Conservation (phyloP, 2,329 filamentous ascomycete species). For the Claviceps paspali region DNA sequence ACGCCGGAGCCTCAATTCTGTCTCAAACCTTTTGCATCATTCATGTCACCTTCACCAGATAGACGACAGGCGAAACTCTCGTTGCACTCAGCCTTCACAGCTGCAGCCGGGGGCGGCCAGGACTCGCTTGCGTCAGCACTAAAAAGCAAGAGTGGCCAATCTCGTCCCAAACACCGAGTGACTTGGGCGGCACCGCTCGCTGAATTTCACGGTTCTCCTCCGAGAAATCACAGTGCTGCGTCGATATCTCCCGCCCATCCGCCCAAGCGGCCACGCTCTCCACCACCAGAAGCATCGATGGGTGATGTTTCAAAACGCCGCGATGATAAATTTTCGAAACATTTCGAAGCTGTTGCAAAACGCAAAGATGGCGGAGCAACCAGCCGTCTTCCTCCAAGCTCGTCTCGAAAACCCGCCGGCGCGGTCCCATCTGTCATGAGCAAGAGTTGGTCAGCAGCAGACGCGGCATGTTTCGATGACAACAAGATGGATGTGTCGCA, state of each 20-base stretch:
- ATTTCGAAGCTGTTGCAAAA: conserved; percentile 30
- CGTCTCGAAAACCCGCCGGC: conserved; percentile 17
- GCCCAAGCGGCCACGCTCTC: conserved; percentile 20
- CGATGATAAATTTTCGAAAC: conserved; percentile 27
- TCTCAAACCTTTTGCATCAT: conserved; percentile 36
- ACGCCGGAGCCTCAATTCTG: conserved; percentile 33
- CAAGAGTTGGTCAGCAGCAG: conserved; percentile 12
- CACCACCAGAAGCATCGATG: conserved; percentile 25
- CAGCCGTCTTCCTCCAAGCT: conserved; percentile 24
- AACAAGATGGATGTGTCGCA: not conserved
- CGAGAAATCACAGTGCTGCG: not conserved
- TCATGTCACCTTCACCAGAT: conserved; percentile 34
- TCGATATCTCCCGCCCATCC: not conserved
- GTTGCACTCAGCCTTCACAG: not conserved
- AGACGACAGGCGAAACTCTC: conserved; percentile 7
- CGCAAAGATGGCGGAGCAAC: conserved; percentile 17
- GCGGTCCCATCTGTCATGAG: conserved; percentile 14
- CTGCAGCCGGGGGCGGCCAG: not conserved
- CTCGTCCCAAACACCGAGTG: not conserved
- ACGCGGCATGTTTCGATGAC: conserved; percentile 6
- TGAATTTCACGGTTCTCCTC: not conserved
- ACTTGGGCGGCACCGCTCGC: conserved; percentile 4
- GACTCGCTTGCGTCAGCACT: conserved; percentile 16
- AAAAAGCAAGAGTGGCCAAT: conserved; percentile 13
- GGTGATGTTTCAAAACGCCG: conserved; percentile 17